phyloP scores from a whole-genome alignment of 2,329 filamentous ascomycete genomes.

The Coniella vitis region DNA sequence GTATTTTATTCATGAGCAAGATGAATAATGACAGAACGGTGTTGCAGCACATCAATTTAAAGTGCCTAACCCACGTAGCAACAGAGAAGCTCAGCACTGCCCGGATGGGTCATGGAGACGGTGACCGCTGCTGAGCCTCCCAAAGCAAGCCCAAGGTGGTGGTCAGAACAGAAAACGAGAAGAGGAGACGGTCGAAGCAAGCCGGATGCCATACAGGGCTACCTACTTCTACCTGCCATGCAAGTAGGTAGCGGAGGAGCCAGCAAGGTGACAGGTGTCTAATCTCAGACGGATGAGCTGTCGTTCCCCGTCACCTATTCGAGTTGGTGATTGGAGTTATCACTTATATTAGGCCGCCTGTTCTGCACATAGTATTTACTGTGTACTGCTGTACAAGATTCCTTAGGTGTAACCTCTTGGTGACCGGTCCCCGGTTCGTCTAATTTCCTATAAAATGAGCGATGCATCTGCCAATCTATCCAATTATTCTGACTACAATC shows the following conservation, averaged over 20 bases:
- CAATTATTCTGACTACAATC: background rate
- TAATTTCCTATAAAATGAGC: constrained; percentile 16
- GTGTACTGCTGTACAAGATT: constrained; percentile 4
- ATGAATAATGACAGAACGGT: no score
- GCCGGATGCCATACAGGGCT: background rate
- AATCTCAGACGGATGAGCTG: constrained; percentile 12
- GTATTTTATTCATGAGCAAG: no score
- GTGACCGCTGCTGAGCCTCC: background rate
- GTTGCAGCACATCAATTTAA: no score
- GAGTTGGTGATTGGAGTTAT: constrained; percentile 5
- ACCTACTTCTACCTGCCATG: no score
- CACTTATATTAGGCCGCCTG: no score
- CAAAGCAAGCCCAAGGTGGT: no score
- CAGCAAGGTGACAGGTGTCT: constrained; percentile 10
- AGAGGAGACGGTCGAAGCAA: no score
- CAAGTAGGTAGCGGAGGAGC: background rate
- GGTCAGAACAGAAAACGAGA: no score
- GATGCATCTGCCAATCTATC: constrained; percentile 3
- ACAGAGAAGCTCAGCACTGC: no score
- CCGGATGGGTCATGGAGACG: background rate
- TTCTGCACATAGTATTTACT: no score
- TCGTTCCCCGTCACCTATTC: constrained; percentile 4
- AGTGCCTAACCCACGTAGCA: no score
- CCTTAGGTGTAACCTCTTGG: constrained; percentile 13
- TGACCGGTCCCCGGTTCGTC: constrained; percentile 9